Percentiles rank a stretch among this genome's conserved stretches.
phyloP scores from a whole-genome alignment of 352 stramenopile species.

The Phytophthora litchii region DNA sequence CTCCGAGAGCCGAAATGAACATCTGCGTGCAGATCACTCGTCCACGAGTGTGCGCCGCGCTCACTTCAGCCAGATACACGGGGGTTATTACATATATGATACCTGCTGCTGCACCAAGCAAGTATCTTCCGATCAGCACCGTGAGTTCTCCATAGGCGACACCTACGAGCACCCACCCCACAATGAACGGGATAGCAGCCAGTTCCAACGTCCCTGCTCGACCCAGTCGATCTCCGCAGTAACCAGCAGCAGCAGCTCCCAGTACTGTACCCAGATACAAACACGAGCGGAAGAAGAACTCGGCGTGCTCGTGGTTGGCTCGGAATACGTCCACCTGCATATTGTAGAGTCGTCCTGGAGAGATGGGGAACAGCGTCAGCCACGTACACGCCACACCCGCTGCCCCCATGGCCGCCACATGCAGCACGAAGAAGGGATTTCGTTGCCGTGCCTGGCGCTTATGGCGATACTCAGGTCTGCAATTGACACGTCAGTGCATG shows the following conservation, averaged over 20 bases:
- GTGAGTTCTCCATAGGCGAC: slow-evolving; percentile 72
- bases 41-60: slow-evolving; percentile 59
- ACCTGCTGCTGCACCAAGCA: slow-evolving; percentile 57
- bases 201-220: slow-evolving; percentile 77
- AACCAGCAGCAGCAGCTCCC: slow-evolving; percentile 59
- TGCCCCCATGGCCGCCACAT: slow-evolving; percentile 54
- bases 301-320: slow-evolving; percentile 66
- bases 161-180: slow-evolving; percentile 75
- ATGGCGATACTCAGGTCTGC: slow-evolving; percentile 33
- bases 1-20: slow-evolving; percentile 44
- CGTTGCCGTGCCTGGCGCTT: slow-evolving; percentile 35
- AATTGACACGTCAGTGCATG: slow-evolving; percentile 9
- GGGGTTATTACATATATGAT: slow-evolving; percentile 71
- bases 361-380: slow-evolving; percentile 75
- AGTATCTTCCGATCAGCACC: slow-evolving; percentile 66
- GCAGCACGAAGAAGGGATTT: slow-evolving; percentile 71
- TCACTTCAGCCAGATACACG: slow-evolving; percentile 78
- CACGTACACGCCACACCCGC: slow-evolving; percentile 56
- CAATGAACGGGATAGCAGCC: slow-evolving; percentile 68
- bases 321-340: slow-evolving; percentile 87
- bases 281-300: slow-evolving; percentile 75
- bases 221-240: slow-evolving; percentile 67
- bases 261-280: slow-evolving; percentile 68
- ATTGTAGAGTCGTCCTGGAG: slow-evolving; percentile 75
- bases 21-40: slow-evolving; percentile 55